Base-by-base conservation (phyloP, 768 basidiomycete species). In the Lactarius trivialis region DNA sequence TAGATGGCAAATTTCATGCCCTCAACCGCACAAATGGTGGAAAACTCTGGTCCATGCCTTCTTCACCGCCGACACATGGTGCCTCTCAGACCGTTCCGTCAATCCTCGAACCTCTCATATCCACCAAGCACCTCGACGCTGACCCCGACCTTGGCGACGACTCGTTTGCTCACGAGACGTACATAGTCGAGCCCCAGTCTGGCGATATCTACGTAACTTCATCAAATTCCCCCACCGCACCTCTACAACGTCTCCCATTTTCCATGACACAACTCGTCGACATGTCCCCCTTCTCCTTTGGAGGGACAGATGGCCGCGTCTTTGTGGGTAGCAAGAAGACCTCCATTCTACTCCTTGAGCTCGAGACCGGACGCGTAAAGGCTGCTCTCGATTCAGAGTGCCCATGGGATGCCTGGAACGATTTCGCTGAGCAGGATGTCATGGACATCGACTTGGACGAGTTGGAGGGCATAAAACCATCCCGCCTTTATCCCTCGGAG, bases 1-100 rank as follows among this genome's bases (percentile, higher is more conserved):
- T 99, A 30, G 95, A 98, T 74, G 96, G 96, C 28, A 92, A 86
- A 61, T 86, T 99, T 36, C 95, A 98, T 77, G 97, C 93, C 0
- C 79, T 98, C 66, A 93, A 96, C 70, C 79, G 96, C 63, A 86
- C 88, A 0, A 87, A 88, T 0, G 96, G 96, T 0, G 81, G 82
- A 17, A 78, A 83, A 9, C 77, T 94, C 0, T 99, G 96, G 96
- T 93, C 92, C 37, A 89, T 94, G 85, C 82, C 86, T 8, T 82
- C 85, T 17, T 80, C 81, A 52, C 73, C 82, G 69, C 74, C 77
- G 15, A 41, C 55, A 39, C 43, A 36, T 14, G 58, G 68, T 1
- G 45, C 70, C 17, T 41, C 67, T 6, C 63, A 62, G 15, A 60
- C 65, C 34, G 52, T 68, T 7, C 82, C 84, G 0, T 74, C 82